Evolutionary conservation across 352 stramenopile genomes (phyloP), one percentile per base, ranked within the genome.

Genomic region (Saprolegnia diclina): DNA sequence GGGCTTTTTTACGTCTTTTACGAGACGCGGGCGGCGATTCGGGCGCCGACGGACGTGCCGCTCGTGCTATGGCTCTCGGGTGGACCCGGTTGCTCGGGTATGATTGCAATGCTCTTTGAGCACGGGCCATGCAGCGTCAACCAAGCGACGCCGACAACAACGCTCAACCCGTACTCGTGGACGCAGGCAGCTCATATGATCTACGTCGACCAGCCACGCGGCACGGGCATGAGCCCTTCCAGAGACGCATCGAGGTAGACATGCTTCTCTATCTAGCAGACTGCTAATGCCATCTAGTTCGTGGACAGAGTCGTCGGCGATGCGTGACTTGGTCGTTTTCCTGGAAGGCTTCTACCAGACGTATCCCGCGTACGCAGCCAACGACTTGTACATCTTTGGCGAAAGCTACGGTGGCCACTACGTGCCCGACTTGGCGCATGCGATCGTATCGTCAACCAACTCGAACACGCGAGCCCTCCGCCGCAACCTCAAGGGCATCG

Each of bases 61-160:
- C 81, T 99, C 26, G 82, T 99, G 11, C 70, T 99, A 9, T 99
- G 97, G 97, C 79, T 99, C 6, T 98, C 93, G 9, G 96, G 97
- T 35, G 96, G 96, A 18, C 96, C 96, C 11, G 95, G 96, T 0
- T 99, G 97, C 80, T 98, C 91, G 5, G 96, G 89, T 9, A 79
- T 96, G 14, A 78, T 98, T 29, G 97, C 84, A 0, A 76, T 98
- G 3, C 76, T 99, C 1, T 96, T 94, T 24, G 97, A 99, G 73
- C 98, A 99, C 76, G 97, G 97, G 7, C 97, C 97, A 37, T 99
- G 97, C 72, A 88, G 72, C 21, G 90, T 91, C 64, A 82, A 91
- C 63, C 81, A 92, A 48, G 82, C 74, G 5, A 66, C 80, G 53
- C 57, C 13, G 19, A 59, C 63, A 14, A 68, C 88, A 4, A 71